phyloP scores from a whole-genome alignment of 371 early-diverging fungal genomes.

The Phascolomyces articulosus region DNA sequence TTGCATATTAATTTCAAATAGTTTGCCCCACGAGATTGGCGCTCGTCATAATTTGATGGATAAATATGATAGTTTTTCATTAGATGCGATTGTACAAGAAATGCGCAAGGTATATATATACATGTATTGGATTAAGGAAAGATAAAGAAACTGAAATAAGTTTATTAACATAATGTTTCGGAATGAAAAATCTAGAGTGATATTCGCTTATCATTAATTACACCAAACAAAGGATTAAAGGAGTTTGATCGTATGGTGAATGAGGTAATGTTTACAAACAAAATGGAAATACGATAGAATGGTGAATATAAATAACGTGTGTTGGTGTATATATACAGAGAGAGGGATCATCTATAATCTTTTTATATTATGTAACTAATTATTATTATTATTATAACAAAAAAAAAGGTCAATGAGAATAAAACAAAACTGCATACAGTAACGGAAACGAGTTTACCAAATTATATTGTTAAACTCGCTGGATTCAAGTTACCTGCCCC shows the following conservation, averaged over 20 bases:
- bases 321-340: not conserved
- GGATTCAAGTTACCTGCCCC: constrained; percentile 55
- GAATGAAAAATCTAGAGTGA: constrained; percentile 28
- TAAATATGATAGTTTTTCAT: constrained; percentile 50
- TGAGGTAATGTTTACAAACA: constrained; percentile 25
- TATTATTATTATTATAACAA: not conserved
- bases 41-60: constrained; percentile 51
- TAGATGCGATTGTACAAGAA: constrained; percentile 46
- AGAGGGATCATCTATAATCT: not conserved
- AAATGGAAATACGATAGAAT: not conserved
- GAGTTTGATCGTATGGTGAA: constrained; percentile 36
- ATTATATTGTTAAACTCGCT: constrained; percentile 56
- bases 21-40: constrained; percentile 51
- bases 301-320: no score
- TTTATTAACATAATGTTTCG: no score
- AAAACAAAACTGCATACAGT: constrained; percentile 45
- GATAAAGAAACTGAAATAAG: no score
- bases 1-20: constrained; percentile 58
- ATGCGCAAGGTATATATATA: constrained; percentile 25
- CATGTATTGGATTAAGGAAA: no score
- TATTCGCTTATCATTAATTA: constrained; percentile 49
- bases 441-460: constrained; percentile 34
- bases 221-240: constrained; percentile 37
- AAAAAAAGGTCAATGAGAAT: constrained; percentile 42
- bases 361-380: no score